A percentile compares a stretch with the other conserved stretches of the same genome.
phyloP scores from a whole-genome alignment of 2,329 filamentous ascomycete genomes.

The Trichoderma gracile region DNA sequence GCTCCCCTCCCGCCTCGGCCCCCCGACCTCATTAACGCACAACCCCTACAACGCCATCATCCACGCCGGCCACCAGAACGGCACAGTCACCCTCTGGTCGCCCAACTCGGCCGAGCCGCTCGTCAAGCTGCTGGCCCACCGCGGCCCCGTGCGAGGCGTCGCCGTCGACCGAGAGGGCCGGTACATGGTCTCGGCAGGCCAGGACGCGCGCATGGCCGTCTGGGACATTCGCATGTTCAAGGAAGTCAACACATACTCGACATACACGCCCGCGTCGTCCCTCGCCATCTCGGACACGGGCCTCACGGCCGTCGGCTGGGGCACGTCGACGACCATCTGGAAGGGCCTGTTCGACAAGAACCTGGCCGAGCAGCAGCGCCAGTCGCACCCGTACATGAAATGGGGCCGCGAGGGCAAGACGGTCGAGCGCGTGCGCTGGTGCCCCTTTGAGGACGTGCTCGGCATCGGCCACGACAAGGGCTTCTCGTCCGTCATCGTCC shows the following conservation, averaged over 20 bases:
- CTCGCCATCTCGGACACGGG: constrained; percentile 87
- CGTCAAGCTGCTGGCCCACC: constrained; percentile 88
- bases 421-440: constrained; percentile 84
- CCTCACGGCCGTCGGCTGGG: constrained; percentile 86
- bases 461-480: constrained; percentile 82
- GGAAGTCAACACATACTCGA: constrained; percentile 87
- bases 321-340: constrained; percentile 87
- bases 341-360: constrained; percentile 82
- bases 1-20: constrained; percentile 79
- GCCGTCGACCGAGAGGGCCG: constrained; percentile 85
- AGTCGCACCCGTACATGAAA: constrained; percentile 85
- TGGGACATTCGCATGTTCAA: constrained; percentile 96
- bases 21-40: constrained; percentile 79
- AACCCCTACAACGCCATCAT: constrained; percentile 92
- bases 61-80: constrained; percentile 92
- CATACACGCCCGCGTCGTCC: constrained; percentile 77
- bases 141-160: constrained; percentile 81
- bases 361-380: constrained; percentile 69
- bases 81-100: constrained; percentile 92
- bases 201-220: constrained; percentile 88
- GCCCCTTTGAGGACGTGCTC: constrained; percentile 90
- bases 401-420: constrained; percentile 85
- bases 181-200: constrained; percentile 93
- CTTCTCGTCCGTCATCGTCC: constrained; percentile 86
- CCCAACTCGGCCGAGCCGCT: constrained; percentile 84